A percentile compares a stretch with the other conserved stretches of the same genome.
Evolutionary conservation across 1,284 basidiomycete genomes (phyloP).

Genomic region (Taiwanofungus camphoratus): DNA sequence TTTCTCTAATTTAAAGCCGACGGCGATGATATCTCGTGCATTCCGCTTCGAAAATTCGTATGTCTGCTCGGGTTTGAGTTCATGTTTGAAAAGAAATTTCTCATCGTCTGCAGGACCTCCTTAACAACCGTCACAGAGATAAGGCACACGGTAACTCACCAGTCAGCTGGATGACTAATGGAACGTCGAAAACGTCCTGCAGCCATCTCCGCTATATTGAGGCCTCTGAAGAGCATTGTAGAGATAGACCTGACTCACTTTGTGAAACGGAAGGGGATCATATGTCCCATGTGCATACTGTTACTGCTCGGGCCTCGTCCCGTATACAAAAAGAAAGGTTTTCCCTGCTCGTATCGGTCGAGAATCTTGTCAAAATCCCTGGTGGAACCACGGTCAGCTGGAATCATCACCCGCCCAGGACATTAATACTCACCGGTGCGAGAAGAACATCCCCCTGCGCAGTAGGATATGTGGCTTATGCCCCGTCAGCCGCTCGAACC

Average conservation of each 20-base stretch:
- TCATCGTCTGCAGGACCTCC: slow-evolving; percentile 76
- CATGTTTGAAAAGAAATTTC: slow-evolving; percentile 97
- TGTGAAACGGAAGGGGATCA: slow-evolving; percentile 97
- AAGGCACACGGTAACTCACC: slow-evolving; percentile 37
- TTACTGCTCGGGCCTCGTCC: slow-evolving; percentile 95
- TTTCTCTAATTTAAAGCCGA: slow-evolving; percentile 88
- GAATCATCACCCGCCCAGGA: too few species aligned
- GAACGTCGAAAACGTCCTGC: slow-evolving; percentile 94
- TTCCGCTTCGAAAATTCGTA: slow-evolving; percentile 83
- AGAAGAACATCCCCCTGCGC: slow-evolving; percentile 94
- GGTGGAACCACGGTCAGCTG: slow-evolving; percentile 7
- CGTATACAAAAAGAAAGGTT: slow-evolving; percentile 98
- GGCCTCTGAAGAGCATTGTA: neutral
- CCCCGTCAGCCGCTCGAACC: slow-evolving; percentile 92
- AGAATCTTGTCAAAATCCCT: slow-evolving; percentile 94
- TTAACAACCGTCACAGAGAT: neutral
- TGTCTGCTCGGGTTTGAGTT: slow-evolving; percentile 88
- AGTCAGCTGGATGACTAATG: slow-evolving; percentile 92
- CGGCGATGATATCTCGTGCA: slow-evolving; percentile 93
- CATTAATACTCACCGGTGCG: slow-evolving; percentile 75
- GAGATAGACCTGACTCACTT: slow-evolving; percentile 52
- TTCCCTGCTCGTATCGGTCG: slow-evolving; percentile 93
- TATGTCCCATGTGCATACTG: slow-evolving; percentile 97
- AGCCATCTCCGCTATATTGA: slow-evolving; percentile 64
- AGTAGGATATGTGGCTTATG: slow-evolving; percentile 88